Evolutionary conservation across 345 rosid species (phyloP), one percentile per base, ranked within the genome.

Genomic region (Crucihimalaya himalaica): DNA sequence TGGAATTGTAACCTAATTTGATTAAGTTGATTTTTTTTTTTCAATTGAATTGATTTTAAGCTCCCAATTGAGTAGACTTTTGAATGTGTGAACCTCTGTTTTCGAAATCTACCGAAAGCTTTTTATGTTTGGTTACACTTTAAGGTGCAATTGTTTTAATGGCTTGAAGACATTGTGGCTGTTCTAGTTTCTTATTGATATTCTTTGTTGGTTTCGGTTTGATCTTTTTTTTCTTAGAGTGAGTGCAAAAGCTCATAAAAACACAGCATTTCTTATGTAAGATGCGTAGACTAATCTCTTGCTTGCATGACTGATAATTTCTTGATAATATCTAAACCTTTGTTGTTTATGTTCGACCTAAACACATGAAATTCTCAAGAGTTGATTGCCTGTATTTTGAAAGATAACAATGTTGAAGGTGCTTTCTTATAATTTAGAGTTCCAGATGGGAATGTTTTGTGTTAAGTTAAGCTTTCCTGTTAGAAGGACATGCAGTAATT

Each of bases 51-150:
- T 20, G 34, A 1, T 8, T 55, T 48, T 34, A n/a, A 23, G 51
- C 37, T 67, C 61, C n/a, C 60, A 37, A 27, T 28, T 32, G 35
- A 1, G 47, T 48, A 19, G 14, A 48, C 45, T 31, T 28, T 67
- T 67, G 18, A 32, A 68, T 53, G 10, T 68, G 35, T 40, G 55
- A 60, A 25, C 19, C 61, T 59, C 25, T 53, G 64, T 55, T 63
- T 52, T 23, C 3, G 35, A 25, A 14, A 50, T 19, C 14, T 29
- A 5, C 5, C 10, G 43, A 29, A 50, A 53, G 47, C 37, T 63
- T 53, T 63, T 18, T 14, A 6, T 52, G 19, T 54, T 42, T 73
- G 23, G n/a, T n/a, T n/a, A n/a, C n/a, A n/a, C n/a, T n/a, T n/a
- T n/a, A n/a, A n/a, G n/a, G n/a, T n/a, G n/a, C n/a, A n/a, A n/a